Percentiles rank a stretch among this genome's conserved stretches.
These are phyloP conservation scores for Hypomontagnella monticulosa DNA, from an alignment of 495 filamentous ascomycete genomes.

Conservation along the genomic window DNA sequence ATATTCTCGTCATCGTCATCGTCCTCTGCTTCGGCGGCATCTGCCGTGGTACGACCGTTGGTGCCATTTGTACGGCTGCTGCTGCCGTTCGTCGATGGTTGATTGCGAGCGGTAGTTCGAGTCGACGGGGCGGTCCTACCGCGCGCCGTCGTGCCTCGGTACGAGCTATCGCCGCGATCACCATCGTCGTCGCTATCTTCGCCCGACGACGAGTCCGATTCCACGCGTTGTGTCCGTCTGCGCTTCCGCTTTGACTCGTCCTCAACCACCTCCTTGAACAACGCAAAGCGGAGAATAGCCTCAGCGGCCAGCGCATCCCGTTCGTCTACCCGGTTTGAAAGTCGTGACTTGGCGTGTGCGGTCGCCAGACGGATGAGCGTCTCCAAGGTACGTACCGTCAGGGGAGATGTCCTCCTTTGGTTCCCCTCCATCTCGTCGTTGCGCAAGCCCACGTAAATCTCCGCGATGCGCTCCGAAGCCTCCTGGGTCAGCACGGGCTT, in stretches of 20 bases:
- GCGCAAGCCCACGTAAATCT: conserved; percentile 90
- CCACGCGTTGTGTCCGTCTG: conserved; percentile 60
- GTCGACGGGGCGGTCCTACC: conserved; percentile 42
- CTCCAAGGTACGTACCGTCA: conserved; percentile 97
- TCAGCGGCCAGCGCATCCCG: conserved; percentile 90
- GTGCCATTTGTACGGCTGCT: conserved; percentile 42
- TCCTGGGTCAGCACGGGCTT: conserved; percentile 93
- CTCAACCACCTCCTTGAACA: conserved; percentile 97
- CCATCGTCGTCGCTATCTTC: conserved; percentile 51
- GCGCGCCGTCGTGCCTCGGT: conserved; percentile 40
- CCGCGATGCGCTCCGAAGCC: conserved; percentile 89
- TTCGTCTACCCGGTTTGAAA: conserved; percentile 93
- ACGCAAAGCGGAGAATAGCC: conserved; percentile 88
- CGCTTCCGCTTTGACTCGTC: conserved; percentile 83
- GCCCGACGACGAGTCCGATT: conserved; percentile 47
- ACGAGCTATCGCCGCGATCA: conserved; percentile 43
- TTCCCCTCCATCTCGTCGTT: conserved; percentile 97
- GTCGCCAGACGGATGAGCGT: conserved; percentile 97
- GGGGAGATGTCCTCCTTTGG: conserved; percentile 89
- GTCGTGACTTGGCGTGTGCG: conserved; percentile 91
- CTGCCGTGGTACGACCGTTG: conserved; percentile 25
- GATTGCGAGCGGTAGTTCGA: conserved; percentile 33
- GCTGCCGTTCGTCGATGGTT: conserved; percentile 43
- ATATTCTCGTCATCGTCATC: conserved; percentile 45
- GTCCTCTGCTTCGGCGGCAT: conserved; percentile 36